Base-by-base conservation (phyloP, 345 rosid genomes). In the Erysimum cheiranthoides region DNA sequence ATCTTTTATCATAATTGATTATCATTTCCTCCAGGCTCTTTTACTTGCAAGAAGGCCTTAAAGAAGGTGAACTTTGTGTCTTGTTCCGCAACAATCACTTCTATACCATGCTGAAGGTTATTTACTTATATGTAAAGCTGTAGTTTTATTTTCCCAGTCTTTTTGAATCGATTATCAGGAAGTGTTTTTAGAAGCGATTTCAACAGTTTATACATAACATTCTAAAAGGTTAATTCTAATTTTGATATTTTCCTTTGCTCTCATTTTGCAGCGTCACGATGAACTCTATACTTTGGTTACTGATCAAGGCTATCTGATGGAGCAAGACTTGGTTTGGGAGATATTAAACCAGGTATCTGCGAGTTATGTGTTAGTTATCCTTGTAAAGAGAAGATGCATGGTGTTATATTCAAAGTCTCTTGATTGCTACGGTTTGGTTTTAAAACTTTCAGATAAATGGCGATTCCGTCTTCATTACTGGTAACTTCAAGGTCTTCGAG, bases 51-150 rank as follows among this genome's bases (percentile, higher is more conserved):
- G 88, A 90, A 40, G 87, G 84, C 58, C 85, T 92, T 27, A 83
- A 84, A 71, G 96, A 94, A 76, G 82, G 88, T 1, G 92, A 90
- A 58, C 92, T 89, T 45, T 92, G 98, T 81, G 95, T 92, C 49
- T 92, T 90, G 74, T 90, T 90, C 78, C 96, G 95, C 47, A 94
- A 94, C 80, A 92, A 94, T 80, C 98, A 94, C 83, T 92, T 94
- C 87, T 78, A 86, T 75, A 89, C 98, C 81, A 92, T 94, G 97
- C 88, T 90, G 68, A 92, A 94, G 94, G 98, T 91, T 66, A 66
- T 82, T 16, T 82, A 66, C 61, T 68, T 40, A 61, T 8, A 38
- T 63, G 58, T 7, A 65, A 64, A 73, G 53, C 35, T 53, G 65
- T 10, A 12, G 31, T 13, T 68, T 57, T 45, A 5, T 14, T 47